Percentiles rank a stretch among this genome's conserved stretches.
Evolutionary conservation across 2,329 filamentous ascomycete genomes (phyloP).

Genomic region (Arthrobotrys iridis): DNA sequence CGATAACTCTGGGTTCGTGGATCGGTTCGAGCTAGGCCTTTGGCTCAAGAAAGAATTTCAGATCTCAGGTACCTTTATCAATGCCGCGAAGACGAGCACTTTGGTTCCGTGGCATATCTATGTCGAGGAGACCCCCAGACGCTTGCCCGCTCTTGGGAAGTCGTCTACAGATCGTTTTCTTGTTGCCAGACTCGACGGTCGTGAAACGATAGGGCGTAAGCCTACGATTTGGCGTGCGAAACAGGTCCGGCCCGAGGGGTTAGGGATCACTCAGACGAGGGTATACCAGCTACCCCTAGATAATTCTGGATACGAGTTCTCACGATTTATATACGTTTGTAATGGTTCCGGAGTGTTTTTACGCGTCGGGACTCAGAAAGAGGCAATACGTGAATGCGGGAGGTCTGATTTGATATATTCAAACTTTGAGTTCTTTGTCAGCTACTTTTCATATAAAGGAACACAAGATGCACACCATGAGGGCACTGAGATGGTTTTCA

Average conservation of each 20-base stretch:
- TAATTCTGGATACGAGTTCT: not conserved
- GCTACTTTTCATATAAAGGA: not conserved
- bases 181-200: slow-evolving; percentile 5
- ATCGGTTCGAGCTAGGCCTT: not conserved
- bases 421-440: slow-evolving; percentile 22
- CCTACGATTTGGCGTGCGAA: slow-evolving; percentile 1
- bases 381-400: slow-evolving; percentile 7
- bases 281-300: slow-evolving; percentile 8
- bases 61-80: slow-evolving; percentile 12
- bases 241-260: not conserved
- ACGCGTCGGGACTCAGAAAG: slow-evolving; percentile 2
- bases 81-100: slow-evolving; percentile 17
- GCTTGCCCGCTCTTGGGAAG: not conserved
- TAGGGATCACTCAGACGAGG: slow-evolving; percentile 1
- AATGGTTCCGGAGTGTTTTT: not conserved
- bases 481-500: slow-evolving; percentile 15
- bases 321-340: slow-evolving; percentile 15
- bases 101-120: slow-evolving; percentile 27
- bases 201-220: not conserved
- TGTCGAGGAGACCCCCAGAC: not conserved
- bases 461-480: slow-evolving; percentile 1
- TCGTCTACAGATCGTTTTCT: slow-evolving; percentile 3
- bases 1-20: not conserved
- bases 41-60: slow-evolving; percentile 16
- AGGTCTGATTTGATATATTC: slow-evolving; percentile 9